Evolutionary conservation across 768 basidiomycete genomes (phyloP), one percentile per base, ranked within the genome.

Genomic region (Plicaturopsis crispa): DNA sequence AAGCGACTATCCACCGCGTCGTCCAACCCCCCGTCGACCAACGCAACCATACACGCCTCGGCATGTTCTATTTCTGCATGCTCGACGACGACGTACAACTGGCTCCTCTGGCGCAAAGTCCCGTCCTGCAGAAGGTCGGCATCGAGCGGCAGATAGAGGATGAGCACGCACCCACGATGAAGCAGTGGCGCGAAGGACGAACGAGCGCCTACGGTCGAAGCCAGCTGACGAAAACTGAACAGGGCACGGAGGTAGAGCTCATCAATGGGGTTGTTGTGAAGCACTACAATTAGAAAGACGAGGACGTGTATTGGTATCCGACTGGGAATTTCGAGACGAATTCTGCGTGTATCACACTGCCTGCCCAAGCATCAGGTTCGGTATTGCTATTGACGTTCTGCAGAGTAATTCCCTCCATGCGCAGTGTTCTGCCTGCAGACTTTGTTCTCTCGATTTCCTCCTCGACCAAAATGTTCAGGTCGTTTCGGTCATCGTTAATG

Each of bases 1-100:
- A 60, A n/a, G 66, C 63, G 12, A 72, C 70, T 0, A 69, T 71
- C 35, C 71, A 73, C 52, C 59, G 71, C 32, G 73, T 75, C 17
- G 55, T 66, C 30, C 71, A 72, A 43, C 73, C 72, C 2, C 73
- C 73, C 2, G 35, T 40, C 0, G 69, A 72, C 45, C 73, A 75
- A 44, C 61, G 55, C 8, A 55, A 52, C 19, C 53, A 55, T 32
- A 51, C 63, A 7, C 67, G 73, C n/a, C 56, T 74, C 2, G 70
- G 72, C 6, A 57, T 62, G 4, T 70, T 70, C 49, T 71, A 70
- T 47, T 73, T 75, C 43, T 51, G 50, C n/a, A 52, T 67, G 44
- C 48, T 65, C 4, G 57, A 73, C 46, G 71, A 73, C 47, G 51
- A 65, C 19, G 58, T 66, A n/a, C 55, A 50, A 30, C 56, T 73